Conservation (phyloP, 148 eudicot genomes). For the Nepenthes mirabilis region DNA sequence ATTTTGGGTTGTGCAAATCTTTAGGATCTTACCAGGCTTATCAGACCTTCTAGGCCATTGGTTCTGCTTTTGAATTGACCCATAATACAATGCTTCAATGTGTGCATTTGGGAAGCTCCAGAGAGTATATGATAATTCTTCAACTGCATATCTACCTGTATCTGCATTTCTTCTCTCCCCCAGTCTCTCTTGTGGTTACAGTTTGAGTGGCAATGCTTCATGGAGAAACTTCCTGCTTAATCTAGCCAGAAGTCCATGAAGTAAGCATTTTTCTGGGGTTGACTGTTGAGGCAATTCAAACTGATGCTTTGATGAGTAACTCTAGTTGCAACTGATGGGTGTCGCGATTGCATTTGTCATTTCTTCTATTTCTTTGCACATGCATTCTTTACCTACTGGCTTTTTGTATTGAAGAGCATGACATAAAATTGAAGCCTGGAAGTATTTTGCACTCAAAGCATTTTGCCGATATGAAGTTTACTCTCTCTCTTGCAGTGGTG, state of each 20-base stretch:
- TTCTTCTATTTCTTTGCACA: conserved; percentile 17
- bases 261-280: no score
- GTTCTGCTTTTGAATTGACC: conserved; percentile 53
- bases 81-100: conserved; percentile 78
- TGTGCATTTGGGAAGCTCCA: conserved; percentile 73
- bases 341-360: neutral
- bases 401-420: no score
- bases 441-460: no score
- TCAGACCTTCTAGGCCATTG: conserved; percentile 78
- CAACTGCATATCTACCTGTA: neutral
- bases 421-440: no score
- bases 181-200: no score
- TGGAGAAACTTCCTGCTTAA: no score
- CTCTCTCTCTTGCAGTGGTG: conserved; percentile 2
- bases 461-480: no score
- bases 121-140: conserved; percentile 29
- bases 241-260: no score
- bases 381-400: conserved; percentile 13
- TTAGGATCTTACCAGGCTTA: conserved; percentile 96
- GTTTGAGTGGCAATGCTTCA: no score
- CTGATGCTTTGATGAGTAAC: no score
- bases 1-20: conserved; percentile 90
- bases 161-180: neutral
- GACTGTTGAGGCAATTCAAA: no score
- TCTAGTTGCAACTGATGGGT: no score